These are phyloP conservation scores for Raffaelea ambrosiae DNA, from an alignment of 2,329 filamentous ascomycete genomes.

Conservation along the genomic window DNA sequence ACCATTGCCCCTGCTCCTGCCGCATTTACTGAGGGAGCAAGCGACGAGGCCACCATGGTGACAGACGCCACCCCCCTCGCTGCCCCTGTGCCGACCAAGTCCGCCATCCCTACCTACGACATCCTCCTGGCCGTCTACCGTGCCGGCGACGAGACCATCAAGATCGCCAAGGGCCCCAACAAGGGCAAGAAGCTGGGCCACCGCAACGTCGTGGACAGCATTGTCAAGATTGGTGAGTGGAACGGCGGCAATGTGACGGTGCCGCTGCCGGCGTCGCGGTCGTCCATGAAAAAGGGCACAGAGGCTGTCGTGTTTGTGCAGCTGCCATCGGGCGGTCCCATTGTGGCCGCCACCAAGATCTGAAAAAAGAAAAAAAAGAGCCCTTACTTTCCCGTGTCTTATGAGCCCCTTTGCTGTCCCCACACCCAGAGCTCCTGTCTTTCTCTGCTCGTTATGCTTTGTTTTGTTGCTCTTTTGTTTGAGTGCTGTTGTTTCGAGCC, in stretches of 20 bases:
- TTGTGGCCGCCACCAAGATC: conserved; percentile 6
- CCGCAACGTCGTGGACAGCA: conserved; percentile 21
- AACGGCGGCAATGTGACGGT: conserved; percentile 20
- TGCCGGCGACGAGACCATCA: conserved; percentile 17
- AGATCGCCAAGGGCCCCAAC: conserved; percentile 23
- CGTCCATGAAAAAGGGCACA: conserved; percentile 9
- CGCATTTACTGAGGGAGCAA: no score
- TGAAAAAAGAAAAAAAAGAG: no score
- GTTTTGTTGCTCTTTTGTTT: no score
- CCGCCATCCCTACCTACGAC: conserved; percentile 2
- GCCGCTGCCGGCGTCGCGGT: conserved; percentile 15
- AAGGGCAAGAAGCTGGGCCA: conserved; percentile 26
- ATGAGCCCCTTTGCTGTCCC: no score
- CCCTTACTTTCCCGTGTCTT: no score
- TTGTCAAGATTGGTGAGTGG: conserved; percentile 27
- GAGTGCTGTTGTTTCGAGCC: no score
- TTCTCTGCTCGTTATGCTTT: no score
- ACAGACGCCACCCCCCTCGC: neutral
- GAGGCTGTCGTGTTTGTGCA: conserved; percentile 8
- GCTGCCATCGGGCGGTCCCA: conserved; percentile 2
- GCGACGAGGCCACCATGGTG: neutral
- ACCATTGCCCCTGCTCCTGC: no score
- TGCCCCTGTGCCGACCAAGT: neutral
- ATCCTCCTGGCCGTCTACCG: conserved; percentile 15
- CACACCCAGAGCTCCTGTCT: no score